Evolutionary conservation across 2,329 filamentous ascomycete genomes (phyloP), one percentile per base, ranked within the genome.

Genomic region (Talaromyces sp.): DNA sequence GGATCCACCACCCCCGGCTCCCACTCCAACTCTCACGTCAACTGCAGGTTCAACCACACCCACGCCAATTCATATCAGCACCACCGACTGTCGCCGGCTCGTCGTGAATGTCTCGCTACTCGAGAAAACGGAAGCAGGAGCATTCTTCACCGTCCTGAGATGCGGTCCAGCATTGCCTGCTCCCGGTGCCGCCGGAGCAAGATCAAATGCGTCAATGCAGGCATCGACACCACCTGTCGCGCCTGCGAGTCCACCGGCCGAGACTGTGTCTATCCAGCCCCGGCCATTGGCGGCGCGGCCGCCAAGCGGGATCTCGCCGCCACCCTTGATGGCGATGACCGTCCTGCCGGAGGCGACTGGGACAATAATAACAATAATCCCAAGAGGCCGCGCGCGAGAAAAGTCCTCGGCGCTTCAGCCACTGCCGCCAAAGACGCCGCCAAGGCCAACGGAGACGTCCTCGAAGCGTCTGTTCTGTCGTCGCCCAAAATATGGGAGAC

Each of bases 191-290:
- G 90, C 61, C 85, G 85, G 68, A 91, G 89, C 71, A 95, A 94
- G 76, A 90, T 93, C 71, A 93, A 93, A 75, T 95, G 91, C 77
- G 86, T 91, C 73, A 94, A 94, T 75, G 83, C 84, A 66, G 89
- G 89, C 62, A 83, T 87, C 60, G 83, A 84, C 63, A 87, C 85
- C 17, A 85, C 84, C 17, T 95, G 91, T 77, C 85, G 89, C 63
- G 86, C 86, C 12, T 95, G 91, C 72, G 84, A 88, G 70, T 86
- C 86, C 62, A 85, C 85, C 56, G 85, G 87, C 51, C 84, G 89
- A 70, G 84, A 90, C 62, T 94, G 91, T 71, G 83, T 83, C 63
- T 91, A 92, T 72, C 88, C 89, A 9, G 70, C 74, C 29, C 75
- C 75, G 2, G 74, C 75, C 31, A 69, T 74, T 56, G 73, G 74